Conservation (phyloP, 768 basidiomycete species). For the Erythrobasidium yunnanense region DNA sequence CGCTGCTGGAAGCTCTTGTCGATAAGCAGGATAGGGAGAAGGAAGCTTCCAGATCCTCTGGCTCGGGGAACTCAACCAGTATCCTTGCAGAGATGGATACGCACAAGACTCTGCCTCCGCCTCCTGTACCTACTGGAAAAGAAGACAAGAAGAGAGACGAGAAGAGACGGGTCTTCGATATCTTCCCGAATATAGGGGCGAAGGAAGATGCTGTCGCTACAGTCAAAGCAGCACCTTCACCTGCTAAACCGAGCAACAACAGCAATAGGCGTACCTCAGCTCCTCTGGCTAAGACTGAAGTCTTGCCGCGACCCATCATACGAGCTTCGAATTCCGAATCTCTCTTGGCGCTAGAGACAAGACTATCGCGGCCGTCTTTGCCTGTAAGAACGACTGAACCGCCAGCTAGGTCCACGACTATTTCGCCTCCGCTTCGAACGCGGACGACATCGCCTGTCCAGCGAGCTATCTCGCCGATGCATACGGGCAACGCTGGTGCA, state of each 20-base stretch:
- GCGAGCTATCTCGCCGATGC: constrained; percentile 17
- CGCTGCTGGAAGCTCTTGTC: constrained; percentile 11
- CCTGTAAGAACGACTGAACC: neutral
- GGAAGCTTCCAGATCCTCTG: constrained; percentile 1
- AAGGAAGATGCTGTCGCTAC: too few relatives aligned
- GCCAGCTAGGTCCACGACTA: neutral
- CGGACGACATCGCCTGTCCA: constrained; percentile 4
- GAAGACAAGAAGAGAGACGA: neutral
- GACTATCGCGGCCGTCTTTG: constrained; percentile 1
- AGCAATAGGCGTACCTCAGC: neutral
- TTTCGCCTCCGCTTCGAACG: constrained; percentile 1
- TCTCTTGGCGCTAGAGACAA: constrained; percentile 2
- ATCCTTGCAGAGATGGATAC: neutral
- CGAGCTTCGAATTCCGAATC: neutral
- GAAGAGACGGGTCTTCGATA: neutral
- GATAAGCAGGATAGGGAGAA: constrained; percentile 18
- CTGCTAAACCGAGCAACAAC: too few relatives aligned
- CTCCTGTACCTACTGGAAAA: neutral
- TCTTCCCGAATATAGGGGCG: constrained; percentile 2
- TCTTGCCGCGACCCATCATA: neutral
- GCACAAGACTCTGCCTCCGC: constrained; percentile 11
- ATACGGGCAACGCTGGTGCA: constrained; percentile 14
- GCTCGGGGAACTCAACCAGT: neutral
- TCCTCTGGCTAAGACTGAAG: neutral
- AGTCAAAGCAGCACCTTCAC: too few relatives aligned